Conservation (phyloP, 176 grass and related monocot species). For the Typha latifolia region DNA sequence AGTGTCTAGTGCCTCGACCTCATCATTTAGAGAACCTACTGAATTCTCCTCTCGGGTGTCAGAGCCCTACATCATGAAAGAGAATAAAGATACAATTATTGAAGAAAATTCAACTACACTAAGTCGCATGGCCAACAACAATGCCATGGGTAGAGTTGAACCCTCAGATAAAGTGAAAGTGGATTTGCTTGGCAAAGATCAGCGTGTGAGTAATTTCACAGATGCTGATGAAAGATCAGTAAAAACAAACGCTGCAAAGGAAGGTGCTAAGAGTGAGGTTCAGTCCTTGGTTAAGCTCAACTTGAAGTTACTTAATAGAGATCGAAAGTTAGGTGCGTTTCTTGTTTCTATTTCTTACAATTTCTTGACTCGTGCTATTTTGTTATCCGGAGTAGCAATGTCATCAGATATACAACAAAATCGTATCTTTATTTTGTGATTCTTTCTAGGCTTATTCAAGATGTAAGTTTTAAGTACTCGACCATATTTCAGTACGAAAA, state of each 20-base stretch:
- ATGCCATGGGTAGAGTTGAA: not conserved
- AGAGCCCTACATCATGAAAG: not conserved
- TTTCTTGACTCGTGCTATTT: not conserved
- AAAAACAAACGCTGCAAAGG: slow-evolving; percentile 21
- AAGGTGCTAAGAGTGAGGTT: slow-evolving; percentile 45
- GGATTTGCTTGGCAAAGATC: not conserved
- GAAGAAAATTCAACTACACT: not conserved
- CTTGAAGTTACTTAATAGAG: slow-evolving; percentile 52
- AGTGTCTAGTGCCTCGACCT: no score
- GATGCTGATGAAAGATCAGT: slow-evolving; percentile 19
- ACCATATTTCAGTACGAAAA: no score
- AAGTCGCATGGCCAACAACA: not conserved
- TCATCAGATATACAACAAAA: no score
- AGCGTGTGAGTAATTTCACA: slow-evolving; percentile 16
- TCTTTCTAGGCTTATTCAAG: no score
- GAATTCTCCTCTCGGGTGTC: not conserved
- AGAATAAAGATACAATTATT: not conserved
- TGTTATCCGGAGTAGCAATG: not conserved
- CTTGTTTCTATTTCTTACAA: not conserved
- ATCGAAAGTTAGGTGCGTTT: slow-evolving; percentile 35
- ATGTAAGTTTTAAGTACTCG: no score
- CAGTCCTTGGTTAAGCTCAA: slow-evolving; percentile 44
- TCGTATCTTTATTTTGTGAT: no score
- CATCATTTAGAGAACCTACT: no score
- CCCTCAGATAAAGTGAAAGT: not conserved